Conservation (phyloP, 83 land plant genomes). For the Picea abies region DNA sequence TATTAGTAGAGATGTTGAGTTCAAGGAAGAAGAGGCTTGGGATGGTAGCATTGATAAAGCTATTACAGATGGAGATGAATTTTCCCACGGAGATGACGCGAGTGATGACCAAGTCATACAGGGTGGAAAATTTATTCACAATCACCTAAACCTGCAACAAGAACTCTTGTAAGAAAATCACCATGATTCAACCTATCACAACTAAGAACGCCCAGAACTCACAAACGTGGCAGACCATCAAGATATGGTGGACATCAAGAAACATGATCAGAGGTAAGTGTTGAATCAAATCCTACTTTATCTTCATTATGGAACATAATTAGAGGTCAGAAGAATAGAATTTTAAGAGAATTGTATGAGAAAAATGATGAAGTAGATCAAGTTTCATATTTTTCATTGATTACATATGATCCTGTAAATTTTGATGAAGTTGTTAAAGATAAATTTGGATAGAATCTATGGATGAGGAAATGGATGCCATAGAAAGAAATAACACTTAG, state of each 20-base stretch:
- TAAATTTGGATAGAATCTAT: conserved; percentile 21
- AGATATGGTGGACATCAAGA: background rate
- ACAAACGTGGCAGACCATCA: background rate
- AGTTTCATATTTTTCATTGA: background rate
- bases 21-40: conserved; percentile 26
- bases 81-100: background rate
- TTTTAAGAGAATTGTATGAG: background rate
- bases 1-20: conserved; percentile 29
- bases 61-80: background rate
- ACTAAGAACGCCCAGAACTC: background rate
- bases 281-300: background rate
- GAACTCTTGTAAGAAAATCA: background rate
- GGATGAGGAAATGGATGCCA: conserved; percentile 27
- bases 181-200: background rate
- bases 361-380: too few species aligned
- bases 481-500: conserved; percentile 38
- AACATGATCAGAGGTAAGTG: background rate
- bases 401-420: background rate
- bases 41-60: conserved; percentile 2
- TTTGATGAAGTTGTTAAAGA: background rate
- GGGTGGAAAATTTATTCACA: background rate
- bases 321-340: too few species aligned
- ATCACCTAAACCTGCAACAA: background rate
- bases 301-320: too few species aligned
- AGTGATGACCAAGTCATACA: background rate